phyloP scores from a whole-genome alignment of 192 early-diverging fungal genomes.

The Podila minutissima region DNA sequence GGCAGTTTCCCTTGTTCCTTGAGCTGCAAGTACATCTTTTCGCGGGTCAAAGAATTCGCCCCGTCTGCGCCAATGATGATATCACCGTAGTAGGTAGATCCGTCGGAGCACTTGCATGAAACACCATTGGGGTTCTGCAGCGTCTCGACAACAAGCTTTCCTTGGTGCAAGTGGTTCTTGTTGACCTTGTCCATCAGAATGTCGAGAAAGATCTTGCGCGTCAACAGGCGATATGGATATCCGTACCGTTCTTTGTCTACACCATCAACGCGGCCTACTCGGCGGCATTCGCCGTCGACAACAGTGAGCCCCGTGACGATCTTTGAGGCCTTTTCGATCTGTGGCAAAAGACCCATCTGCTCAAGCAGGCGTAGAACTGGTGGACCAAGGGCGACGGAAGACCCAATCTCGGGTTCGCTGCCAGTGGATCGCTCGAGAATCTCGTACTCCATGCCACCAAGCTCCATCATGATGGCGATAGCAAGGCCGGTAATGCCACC shows the following conservation, averaged over 20 bases:
- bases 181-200: constrained; percentile 18
- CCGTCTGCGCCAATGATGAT: constrained; percentile 43
- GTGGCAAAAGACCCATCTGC: constrained; percentile 33
- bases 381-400: constrained; percentile 24
- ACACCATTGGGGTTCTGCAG: constrained; percentile 30
- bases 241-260: constrained; percentile 15
- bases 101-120: constrained; percentile 32
- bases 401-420: constrained; percentile 15
- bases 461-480: constrained; percentile 35
- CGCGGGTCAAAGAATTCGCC: constrained; percentile 24
- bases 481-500: constrained; percentile 39
- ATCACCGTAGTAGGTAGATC: constrained; percentile 33
- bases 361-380: constrained; percentile 36
- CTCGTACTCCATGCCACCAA: constrained; percentile 40
- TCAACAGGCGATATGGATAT: constrained; percentile 17
- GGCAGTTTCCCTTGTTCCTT: constrained; percentile 23
- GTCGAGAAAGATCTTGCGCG: constrained; percentile 14
- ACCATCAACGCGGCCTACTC: constrained; percentile 14
- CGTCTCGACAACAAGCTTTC: constrained; percentile 24
- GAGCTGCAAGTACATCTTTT: constrained; percentile 21
- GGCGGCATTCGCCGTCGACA: constrained; percentile 8
- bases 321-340: constrained; percentile 23
- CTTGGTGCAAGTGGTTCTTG: constrained; percentile 4
- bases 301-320: constrained; percentile 8
- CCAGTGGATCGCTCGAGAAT: constrained; percentile 25